Base-by-base conservation (phyloP, 2,329 filamentous ascomycete genomes). In the Zelopaecilomyces penicillatus region DNA sequence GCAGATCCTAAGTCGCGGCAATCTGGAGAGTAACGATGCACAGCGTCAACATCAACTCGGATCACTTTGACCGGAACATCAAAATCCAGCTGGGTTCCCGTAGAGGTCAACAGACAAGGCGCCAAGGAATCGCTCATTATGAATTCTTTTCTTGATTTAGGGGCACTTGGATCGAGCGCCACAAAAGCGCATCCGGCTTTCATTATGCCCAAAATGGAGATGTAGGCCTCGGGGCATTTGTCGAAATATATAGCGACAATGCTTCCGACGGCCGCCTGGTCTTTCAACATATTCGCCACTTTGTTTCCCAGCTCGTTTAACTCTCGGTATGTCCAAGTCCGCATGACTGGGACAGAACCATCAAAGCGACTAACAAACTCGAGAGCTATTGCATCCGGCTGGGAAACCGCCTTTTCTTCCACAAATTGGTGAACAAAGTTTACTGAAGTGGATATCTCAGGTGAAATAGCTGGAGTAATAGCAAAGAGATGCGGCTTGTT, bases 151-250 rank as follows among this genome's bases (percentile, higher is more conserved):
- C 88, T 74, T 7, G 82, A 74, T 4, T 70, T 67, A 0, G 88
- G 88, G 0, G 88, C 83, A 1, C 74, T 75, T 0, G 85, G 82
- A 57, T 95, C 88, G 7, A 95, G 72, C 0, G 88, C 87, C 11
- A 95, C 73, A 60, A 90, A 94, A 1, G 83, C 78, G 57, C 84
- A 90, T 0, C 88, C 88, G 5, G 84, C 79, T 60, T 95, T 95
- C 30, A 94, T 66, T 43, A 93, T 82, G 1, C 87, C 88, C 2
- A 94, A 67, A 34, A 94, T 89, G 0, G 83, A 76, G 54, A 93
- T 87, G 33, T 87, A 90, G 0, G 87, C 88, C 57, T 91, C 84
- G 0, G 88, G 82, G 49, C 83, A 90, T 58, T 95, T 95, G 45
- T 88, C 80, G 55, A 94, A 94, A 57, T 85, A 88, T 6, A 91